phyloP scores from a whole-genome alignment of 345 rosid genomes.

The Firmiana major region DNA sequence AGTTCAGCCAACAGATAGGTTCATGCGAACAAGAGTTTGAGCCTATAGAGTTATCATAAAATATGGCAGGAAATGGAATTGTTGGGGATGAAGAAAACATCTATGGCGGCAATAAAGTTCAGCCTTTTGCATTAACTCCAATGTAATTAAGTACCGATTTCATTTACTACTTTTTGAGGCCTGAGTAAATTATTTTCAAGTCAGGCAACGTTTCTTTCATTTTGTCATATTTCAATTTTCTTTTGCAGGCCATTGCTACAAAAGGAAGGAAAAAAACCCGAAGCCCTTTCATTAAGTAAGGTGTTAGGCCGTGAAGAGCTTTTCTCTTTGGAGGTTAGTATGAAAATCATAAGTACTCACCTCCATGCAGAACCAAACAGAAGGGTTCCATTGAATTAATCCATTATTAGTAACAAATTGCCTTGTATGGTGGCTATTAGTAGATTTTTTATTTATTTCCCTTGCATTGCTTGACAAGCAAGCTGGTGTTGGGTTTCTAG shows the following conservation, averaged over 20 bases:
- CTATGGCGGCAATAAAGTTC: neutral
- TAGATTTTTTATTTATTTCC: too few species aligned
- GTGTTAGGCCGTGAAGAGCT: slow-evolving; percentile 9
- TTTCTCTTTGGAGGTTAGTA: slow-evolving; percentile 12
- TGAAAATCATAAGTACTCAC: neutral
- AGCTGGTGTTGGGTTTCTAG: slow-evolving; percentile 25
- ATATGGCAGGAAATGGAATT: slow-evolving; percentile 14
- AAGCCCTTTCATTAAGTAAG: neutral
- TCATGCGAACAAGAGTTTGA: neutral
- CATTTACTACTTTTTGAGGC: neutral
- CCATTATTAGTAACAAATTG: too few species aligned
- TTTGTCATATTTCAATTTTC: neutral
- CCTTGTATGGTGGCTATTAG: neutral
- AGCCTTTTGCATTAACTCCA: slow-evolving; percentile 13
- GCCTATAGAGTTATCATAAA: neutral
- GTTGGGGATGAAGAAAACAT: slow-evolving; percentile 12
- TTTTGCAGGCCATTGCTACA: slow-evolving; percentile 1
- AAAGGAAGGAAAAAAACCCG: neutral
- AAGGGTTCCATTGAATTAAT: too few species aligned
- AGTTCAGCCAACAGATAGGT: neutral
- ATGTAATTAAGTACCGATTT: neutral
- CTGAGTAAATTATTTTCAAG: too few species aligned
- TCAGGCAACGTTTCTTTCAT: too few species aligned
- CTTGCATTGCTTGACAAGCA: too few species aligned
- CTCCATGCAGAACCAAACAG: neutral